phyloP scores from a whole-genome alignment of 2,329 filamentous ascomycete genomes.

The Exophiala mesophila region DNA sequence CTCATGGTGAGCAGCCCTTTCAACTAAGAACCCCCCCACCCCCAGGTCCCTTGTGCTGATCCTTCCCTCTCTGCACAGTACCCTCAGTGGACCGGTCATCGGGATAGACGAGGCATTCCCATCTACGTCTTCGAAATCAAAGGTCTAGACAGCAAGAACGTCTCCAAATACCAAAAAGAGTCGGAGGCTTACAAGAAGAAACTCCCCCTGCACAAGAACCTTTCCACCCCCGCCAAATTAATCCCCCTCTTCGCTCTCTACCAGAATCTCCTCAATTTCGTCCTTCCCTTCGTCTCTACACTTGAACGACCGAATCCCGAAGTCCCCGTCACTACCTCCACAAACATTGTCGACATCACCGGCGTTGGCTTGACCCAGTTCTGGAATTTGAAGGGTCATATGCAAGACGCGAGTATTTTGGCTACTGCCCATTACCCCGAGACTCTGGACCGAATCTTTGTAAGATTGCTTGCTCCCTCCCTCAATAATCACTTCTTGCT shows the following conservation, averaged over 20 bases:
- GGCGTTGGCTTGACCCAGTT: slow-evolving; percentile 87
- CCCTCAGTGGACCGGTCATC: slow-evolving; percentile 86
- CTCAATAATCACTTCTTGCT: background rate
- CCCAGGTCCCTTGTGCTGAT: background rate
- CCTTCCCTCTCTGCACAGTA: slow-evolving; percentile 12
- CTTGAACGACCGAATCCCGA: slow-evolving; percentile 68
- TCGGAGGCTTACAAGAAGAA: slow-evolving; percentile 30
- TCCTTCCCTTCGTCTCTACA: slow-evolving; percentile 76
- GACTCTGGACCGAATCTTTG: slow-evolving; percentile 77
- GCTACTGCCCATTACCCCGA: slow-evolving; percentile 95
- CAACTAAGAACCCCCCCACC: background rate
- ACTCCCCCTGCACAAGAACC: slow-evolving; percentile 53
- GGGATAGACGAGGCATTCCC: slow-evolving; percentile 85
- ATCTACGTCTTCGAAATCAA: slow-evolving; percentile 87
- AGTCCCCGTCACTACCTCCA: slow-evolving; percentile 87
- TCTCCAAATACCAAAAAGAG: slow-evolving; percentile 70
- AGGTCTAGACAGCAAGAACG: slow-evolving; percentile 74
- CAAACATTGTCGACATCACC: slow-evolving; percentile 90
- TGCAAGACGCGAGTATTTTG: slow-evolving; percentile 84
- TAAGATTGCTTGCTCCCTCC: slow-evolving; percentile 31
- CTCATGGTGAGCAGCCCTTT: slow-evolving; percentile 56
- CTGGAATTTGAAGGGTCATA: slow-evolving; percentile 89
- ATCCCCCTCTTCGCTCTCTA: slow-evolving; percentile 87
- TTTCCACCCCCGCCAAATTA: slow-evolving; percentile 60
- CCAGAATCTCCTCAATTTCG: slow-evolving; percentile 84